Percentiles rank a stretch among this genome's conserved stretches.
phyloP scores from a whole-genome alignment of 768 basidiomycete genomes.

The Pleurotus platypus region DNA sequence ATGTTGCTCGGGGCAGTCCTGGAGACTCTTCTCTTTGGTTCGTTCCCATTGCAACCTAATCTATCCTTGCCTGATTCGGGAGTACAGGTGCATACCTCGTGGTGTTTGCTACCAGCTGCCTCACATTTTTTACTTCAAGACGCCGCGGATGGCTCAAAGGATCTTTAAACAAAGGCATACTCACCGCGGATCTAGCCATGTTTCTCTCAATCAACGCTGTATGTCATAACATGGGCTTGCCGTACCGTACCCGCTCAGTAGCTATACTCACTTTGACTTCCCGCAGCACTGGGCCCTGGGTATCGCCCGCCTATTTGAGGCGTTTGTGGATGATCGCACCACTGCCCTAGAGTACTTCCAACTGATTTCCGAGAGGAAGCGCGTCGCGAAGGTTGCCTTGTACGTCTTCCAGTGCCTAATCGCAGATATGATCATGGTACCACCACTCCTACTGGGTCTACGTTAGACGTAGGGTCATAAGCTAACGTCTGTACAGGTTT shows the following conservation, averaged over 20 bases:
- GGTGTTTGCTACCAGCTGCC: not conserved
- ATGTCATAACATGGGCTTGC: not conserved
- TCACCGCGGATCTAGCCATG: not conserved
- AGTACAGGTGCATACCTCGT: not conserved
- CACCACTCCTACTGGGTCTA: not conserved
- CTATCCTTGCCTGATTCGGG: not conserved
- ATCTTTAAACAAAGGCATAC: not conserved
- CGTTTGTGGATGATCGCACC: not conserved
- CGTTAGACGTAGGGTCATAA: not conserved
- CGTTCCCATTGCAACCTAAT: not conserved
- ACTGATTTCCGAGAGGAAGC: not conserved
- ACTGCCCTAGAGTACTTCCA: not conserved
- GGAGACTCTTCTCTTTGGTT: slow-evolving; percentile 1
- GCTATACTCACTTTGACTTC: not conserved
- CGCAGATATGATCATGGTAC: not conserved
- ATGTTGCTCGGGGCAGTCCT: not conserved
- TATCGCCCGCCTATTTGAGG: not conserved
- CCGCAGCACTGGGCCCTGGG: not conserved
- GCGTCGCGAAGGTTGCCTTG: not conserved
- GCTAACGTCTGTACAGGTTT: not conserved
- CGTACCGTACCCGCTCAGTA: not conserved
- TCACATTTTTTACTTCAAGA: not conserved
- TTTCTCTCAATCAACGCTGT: not conserved
- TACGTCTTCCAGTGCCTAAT: not conserved
- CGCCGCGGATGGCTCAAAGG: not conserved